phyloP scores from a whole-genome alignment of 176 grass and related monocot species.

The Elymus sibiricus region DNA sequence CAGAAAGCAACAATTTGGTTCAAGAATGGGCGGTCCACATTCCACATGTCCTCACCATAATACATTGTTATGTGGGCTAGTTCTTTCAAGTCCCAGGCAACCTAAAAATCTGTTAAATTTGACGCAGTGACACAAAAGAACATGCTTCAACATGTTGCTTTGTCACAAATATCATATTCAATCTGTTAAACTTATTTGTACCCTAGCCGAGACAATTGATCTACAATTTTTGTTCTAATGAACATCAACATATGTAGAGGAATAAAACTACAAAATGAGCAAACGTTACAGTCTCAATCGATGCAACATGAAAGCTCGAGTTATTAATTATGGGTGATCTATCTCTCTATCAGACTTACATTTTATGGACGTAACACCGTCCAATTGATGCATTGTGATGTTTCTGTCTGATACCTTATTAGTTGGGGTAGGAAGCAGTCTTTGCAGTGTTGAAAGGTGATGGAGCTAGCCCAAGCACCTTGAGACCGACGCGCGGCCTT shows the following conservation, averaged over 20 bases:
- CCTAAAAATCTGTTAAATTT: no score
- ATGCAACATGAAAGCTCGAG: background rate
- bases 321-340: background rate
- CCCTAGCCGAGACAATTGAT: no score
- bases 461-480: background rate
- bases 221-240: background rate
- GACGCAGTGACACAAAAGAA: no score
- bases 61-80: no score
- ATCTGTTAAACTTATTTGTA: no score
- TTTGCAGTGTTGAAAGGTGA: conserved; percentile 15
- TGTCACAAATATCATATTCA: no score
- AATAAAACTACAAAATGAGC: background rate
- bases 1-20: no score
- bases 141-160: no score
- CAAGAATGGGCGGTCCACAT: no score
- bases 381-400: background rate
- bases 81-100: no score
- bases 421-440: conserved; percentile 48
- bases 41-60: no score
- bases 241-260: background rate
- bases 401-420: conserved; percentile 8
- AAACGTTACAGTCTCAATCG: no score
- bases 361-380: background rate
- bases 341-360: background rate
- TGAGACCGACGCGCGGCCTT: conserved; percentile 24